Conservation (phyloP, 2,329 filamentous ascomycete genomes). For the Xylariaceae sp. region DNA sequence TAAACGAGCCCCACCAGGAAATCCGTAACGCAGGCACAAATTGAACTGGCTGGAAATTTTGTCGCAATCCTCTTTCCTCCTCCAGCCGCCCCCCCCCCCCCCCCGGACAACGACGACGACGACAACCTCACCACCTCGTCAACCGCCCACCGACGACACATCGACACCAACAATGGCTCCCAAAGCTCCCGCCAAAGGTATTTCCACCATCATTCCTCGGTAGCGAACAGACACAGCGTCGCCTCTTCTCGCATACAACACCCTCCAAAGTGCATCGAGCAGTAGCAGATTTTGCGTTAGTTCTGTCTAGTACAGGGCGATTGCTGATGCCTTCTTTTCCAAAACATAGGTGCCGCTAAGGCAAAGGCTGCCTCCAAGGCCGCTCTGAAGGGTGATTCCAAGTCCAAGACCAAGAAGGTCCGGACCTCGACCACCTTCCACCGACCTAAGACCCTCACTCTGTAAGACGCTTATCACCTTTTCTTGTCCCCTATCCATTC, state of each 20-base stretch:
- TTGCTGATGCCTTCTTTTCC: constrained; percentile 61
- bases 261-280: constrained; percentile 52
- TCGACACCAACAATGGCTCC: constrained; percentile 36
- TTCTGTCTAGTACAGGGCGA: constrained; percentile 59
- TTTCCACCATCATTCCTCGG: constrained; percentile 22
- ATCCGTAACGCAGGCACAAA: constrained; percentile 14
- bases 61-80: background rate
- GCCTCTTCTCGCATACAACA: constrained; percentile 10
- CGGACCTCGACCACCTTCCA: constrained; percentile 93
- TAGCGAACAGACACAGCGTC: constrained; percentile 14
- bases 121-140: constrained; percentile 19
- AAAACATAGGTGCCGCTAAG: constrained; percentile 73
- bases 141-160: constrained; percentile 21
- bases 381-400: constrained; percentile 36
- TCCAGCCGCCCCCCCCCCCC: constrained; percentile 9
- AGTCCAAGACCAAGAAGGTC: constrained; percentile 88
- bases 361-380: constrained; percentile 93
- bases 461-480: background rate
- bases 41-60: constrained; percentile 11
- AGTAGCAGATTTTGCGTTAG: constrained; percentile 71
- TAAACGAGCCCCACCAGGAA: constrained; percentile 18
- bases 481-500: too few relatives aligned
- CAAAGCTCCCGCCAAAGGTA: constrained; percentile 47
- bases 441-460: constrained; percentile 52
- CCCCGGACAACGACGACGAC: constrained; percentile 12